Evolutionary conservation across 148 eudicot genomes (phyloP).

Genomic region (Rhododendron simsii): DNA sequence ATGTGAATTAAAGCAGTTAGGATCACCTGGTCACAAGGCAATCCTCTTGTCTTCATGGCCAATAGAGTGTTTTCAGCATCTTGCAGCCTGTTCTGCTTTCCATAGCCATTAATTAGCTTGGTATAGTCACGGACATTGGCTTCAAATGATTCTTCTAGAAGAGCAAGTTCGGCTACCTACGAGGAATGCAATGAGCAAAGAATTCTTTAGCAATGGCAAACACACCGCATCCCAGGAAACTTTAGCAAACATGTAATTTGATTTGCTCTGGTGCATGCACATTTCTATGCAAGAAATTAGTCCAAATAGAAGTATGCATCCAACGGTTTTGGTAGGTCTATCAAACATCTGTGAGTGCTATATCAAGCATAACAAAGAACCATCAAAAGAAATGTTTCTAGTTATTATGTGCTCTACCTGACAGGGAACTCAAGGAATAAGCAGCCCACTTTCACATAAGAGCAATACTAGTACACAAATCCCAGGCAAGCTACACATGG

Average conservation of each 20-base stretch:
- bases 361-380: not conserved
- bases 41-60: slow-evolving; percentile 58
- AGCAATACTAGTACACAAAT: not conserved
- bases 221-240: too few relatives aligned
- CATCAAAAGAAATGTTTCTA: not conserved
- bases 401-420: not conserved
- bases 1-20: slow-evolving; percentile 81
- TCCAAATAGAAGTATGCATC: not conserved
- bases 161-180: slow-evolving; percentile 61
- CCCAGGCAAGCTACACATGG: not conserved
- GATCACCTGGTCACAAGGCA: slow-evolving; percentile 72
- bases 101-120: slow-evolving; percentile 74
- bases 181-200: not conserved
- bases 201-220: not conserved
- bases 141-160: slow-evolving; percentile 84
- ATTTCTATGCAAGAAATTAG: not conserved
- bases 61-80: slow-evolving; percentile 60
- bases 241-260: not conserved
- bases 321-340: not conserved
- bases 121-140: slow-evolving; percentile 87
- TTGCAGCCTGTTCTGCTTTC: slow-evolving; percentile 48
- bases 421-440: not conserved
- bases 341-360: not conserved
- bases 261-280: not conserved
- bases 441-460: not conserved